Percentiles rank a stretch among this genome's conserved stretches.
Evolutionary conservation across 352 stramenopile genomes (phyloP).

Genomic region (Ophiocytium majus): DNA sequence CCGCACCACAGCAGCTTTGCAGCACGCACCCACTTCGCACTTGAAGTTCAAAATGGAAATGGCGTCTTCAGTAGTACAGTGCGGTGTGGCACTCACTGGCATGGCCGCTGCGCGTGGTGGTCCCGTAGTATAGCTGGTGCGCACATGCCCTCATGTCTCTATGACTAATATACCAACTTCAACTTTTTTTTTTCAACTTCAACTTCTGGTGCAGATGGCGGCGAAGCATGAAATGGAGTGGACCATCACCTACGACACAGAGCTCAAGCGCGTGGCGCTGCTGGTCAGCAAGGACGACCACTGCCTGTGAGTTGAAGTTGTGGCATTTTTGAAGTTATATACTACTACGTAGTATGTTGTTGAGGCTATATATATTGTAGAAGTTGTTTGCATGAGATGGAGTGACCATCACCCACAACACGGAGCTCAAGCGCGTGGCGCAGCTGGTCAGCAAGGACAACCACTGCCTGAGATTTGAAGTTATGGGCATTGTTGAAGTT

Average conservation of each 20-base stretch:
- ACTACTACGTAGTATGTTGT: constrained; percentile 17
- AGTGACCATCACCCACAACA: constrained; percentile 42
- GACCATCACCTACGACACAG: constrained; percentile 37
- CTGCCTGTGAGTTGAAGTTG: constrained; percentile 32
- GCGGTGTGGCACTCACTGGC: too few relatives aligned
- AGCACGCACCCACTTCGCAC: too few relatives aligned
- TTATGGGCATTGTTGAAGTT: too few relatives aligned
- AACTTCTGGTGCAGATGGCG: constrained; percentile 31
- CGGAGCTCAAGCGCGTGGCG: constrained; percentile 31
- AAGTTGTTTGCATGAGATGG: constrained; percentile 44
- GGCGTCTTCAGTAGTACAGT: too few relatives aligned
- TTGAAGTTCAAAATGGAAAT: too few relatives aligned
- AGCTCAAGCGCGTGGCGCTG: constrained; percentile 35
- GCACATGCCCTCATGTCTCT: too few relatives aligned
- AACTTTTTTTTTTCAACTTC: too few relatives aligned
- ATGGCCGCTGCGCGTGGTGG: too few relatives aligned
- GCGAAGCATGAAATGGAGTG: constrained; percentile 42
- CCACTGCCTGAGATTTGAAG: constrained; percentile 3
- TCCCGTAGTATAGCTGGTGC: too few relatives aligned
- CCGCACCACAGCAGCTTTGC: too few relatives aligned
- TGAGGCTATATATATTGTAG: too few relatives aligned
- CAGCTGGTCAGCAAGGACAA: constrained; percentile 48
- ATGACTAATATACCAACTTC: too few relatives aligned
- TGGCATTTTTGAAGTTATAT: background rate
- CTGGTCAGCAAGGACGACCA: constrained; percentile 50